Base-by-base conservation (phyloP, 345 rosid genomes). In the Brassica nigra region DNA sequence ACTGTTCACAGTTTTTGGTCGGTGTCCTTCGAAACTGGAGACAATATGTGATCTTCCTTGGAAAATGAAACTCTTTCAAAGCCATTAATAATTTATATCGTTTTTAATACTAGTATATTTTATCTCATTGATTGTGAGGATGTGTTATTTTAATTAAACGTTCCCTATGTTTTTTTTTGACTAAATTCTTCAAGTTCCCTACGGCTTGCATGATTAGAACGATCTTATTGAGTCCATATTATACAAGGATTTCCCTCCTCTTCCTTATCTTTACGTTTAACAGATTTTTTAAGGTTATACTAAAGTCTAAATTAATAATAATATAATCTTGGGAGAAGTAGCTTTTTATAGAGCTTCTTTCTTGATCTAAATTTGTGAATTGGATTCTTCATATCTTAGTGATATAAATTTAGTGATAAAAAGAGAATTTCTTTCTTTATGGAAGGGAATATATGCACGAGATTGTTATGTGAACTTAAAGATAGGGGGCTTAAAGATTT, bases 301-400 rank as follows among this genome's bases (percentile, higher is more conserved):
- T n/a, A 44, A n/a, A 14, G 47, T 31, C 37, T 14, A 44, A 14
- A 12, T 66, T 31, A 57, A 42, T 57, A 5, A 66, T 39, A 18
- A 65, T 65, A 65, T 71, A 33, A 71, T 76, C 39, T 70, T 73
- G 31, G 14, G 16, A 68, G 72, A 29, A 49, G 52, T 71, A 49
- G 55, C 75, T 73, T 80, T 80, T 3, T 71, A 68, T 59, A 67
- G 82, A 66, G 83, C 80, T 83, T 84, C 81, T 18, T 78, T 49
- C 73, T 76, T 71, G 61, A 59, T 76, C 74, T 81, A 11, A 39
- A 63, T 67, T 12, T 68, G 66, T 83, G 85, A 76, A 84, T 83
- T 78, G 12, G 89, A 89, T 89, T 88, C 91, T 85, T 88, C 31
- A 72, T 59, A 70, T 68, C 66, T 59, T 63, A 10, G 67, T 73